Percentiles rank a stretch among this genome's conserved stretches.
Evolutionary conservation across 441 rosid species (phyloP).

Genomic region (Raphanus hybrid): DNA sequence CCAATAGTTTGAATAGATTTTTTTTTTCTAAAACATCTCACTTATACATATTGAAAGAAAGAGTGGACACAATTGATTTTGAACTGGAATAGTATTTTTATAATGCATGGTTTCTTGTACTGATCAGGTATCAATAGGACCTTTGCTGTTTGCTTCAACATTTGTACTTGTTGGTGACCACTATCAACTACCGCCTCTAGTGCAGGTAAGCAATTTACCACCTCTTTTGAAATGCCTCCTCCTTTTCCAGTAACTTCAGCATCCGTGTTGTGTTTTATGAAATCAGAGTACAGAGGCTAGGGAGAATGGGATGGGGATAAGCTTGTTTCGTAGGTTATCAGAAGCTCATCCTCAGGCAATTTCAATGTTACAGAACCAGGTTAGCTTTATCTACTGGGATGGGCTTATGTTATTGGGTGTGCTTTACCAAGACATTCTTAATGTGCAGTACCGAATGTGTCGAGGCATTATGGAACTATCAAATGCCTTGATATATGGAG

Average conservation of each 20-base stretch:
- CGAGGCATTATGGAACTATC: slow-evolving; percentile 92
- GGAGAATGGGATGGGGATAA: slow-evolving; percentile 93
- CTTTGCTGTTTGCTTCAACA: slow-evolving; percentile 80
- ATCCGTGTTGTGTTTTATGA: slow-evolving; percentile 37
- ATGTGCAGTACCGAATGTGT: slow-evolving; percentile 94
- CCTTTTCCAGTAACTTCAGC: slow-evolving; percentile 22
- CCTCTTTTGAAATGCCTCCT: not conserved
- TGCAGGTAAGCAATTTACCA: slow-evolving; percentile 60
- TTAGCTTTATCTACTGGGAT: slow-evolving; percentile 39
- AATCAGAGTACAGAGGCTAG: slow-evolving; percentile 91
- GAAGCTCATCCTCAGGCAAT: slow-evolving; percentile 99
- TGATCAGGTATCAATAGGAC: slow-evolving; percentile 88
- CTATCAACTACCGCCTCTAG: slow-evolving; percentile 97
- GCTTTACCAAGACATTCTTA: slow-evolving; percentile 29
- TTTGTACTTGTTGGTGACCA: slow-evolving; percentile 99
- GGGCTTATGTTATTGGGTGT: slow-evolving; percentile 22
- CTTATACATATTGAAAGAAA: not conserved
- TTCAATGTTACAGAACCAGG: slow-evolving; percentile 97
- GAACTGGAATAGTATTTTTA: slow-evolving; percentile 15
- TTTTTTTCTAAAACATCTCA: not conserved
- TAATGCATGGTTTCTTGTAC: slow-evolving; percentile 30
- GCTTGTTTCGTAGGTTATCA: slow-evolving; percentile 95
- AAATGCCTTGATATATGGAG: slow-evolving; percentile 92
- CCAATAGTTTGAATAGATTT: not conserved
- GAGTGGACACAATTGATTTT: slow-evolving; percentile 16